phyloP scores from a whole-genome alignment of 257 asterid species.

The Craterostigma plantagineum region DNA sequence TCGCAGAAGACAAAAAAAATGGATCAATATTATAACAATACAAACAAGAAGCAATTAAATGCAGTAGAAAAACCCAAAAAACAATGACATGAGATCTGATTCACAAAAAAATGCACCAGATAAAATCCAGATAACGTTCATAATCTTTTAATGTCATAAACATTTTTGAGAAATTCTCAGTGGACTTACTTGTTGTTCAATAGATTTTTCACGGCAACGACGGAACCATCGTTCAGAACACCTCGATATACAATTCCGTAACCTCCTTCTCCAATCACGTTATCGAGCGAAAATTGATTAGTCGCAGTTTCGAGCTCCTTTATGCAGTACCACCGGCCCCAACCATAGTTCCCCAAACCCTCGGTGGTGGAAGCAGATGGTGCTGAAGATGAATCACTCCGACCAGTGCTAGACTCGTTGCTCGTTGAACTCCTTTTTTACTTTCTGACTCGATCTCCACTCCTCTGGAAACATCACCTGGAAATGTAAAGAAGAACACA shows the following conservation, averaged over 20 bases:
- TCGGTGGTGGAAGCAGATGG: constrained; percentile 29
- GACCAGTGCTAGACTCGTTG: constrained; percentile 37
- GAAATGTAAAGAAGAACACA: constrained; percentile 1
- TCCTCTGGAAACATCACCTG: constrained; percentile 8
- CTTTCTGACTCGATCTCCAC: constrained; percentile 15
- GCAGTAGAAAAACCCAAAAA: too few relatives aligned
- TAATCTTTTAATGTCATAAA: too few relatives aligned
- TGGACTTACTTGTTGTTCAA: constrained; percentile 42
- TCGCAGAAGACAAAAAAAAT: too few relatives aligned
- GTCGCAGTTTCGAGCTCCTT: constrained; percentile 45
- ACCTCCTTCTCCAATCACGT: constrained; percentile 68
- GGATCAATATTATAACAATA: too few relatives aligned
- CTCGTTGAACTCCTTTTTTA: constrained; percentile 33
- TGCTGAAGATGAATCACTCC: constrained; percentile 44
- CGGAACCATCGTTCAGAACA: constrained; percentile 28
- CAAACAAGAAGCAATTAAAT: too few relatives aligned
- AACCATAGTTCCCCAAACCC: constrained; percentile 25
- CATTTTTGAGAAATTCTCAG: too few relatives aligned
- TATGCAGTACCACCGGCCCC: constrained; percentile 44
- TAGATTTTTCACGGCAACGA: constrained; percentile 52
- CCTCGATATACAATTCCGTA: constrained; percentile 54
- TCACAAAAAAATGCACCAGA: too few relatives aligned
- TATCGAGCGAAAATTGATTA: constrained; percentile 20
- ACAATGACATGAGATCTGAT: too few relatives aligned
- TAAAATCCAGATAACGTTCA: too few relatives aligned